Conservation (phyloP, 306 rosid genomes). For the Potentilla sterilis region DNA sequence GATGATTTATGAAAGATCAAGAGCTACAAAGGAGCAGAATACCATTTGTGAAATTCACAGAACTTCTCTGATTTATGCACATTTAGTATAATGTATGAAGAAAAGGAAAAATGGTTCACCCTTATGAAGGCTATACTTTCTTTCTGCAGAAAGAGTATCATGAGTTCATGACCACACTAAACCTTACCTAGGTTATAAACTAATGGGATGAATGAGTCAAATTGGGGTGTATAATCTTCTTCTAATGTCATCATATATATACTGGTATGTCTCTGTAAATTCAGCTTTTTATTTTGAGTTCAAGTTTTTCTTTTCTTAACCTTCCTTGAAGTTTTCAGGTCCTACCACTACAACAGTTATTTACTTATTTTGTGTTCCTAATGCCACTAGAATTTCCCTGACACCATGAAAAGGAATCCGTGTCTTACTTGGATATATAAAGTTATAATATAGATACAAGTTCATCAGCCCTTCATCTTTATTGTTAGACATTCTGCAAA, state of each 20-base stretch:
- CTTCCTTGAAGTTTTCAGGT: constrained; percentile 75
- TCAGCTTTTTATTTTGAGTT: constrained; percentile 15
- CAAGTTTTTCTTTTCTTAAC: constrained; percentile 42
- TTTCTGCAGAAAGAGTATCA: constrained; percentile 28
- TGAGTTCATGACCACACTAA: constrained; percentile 14
- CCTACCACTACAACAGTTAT: constrained; percentile 67
- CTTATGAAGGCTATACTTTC: neutral
- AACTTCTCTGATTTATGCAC: neutral
- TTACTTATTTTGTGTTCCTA: too few species aligned
- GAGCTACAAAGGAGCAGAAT: neutral
- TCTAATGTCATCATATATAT: constrained; percentile 9
- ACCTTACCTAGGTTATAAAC: constrained; percentile 45
- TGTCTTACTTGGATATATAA: too few species aligned
- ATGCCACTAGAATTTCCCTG: too few species aligned
- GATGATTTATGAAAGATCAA: neutral
- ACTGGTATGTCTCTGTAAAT: constrained; percentile 6
- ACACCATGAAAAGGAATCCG: too few species aligned
- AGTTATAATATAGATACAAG: too few species aligned
- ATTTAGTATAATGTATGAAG: neutral
- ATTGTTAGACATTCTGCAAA: too few species aligned
- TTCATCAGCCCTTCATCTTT: too few species aligned
- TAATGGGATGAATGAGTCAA: constrained; percentile 35
- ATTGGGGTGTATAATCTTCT: constrained; percentile 8
- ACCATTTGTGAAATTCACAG: neutral
- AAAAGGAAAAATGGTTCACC: neutral